These are phyloP conservation scores for Citrus sinensis DNA, from an alignment of 345 rosid genomes.

Conservation along the genomic window DNA sequence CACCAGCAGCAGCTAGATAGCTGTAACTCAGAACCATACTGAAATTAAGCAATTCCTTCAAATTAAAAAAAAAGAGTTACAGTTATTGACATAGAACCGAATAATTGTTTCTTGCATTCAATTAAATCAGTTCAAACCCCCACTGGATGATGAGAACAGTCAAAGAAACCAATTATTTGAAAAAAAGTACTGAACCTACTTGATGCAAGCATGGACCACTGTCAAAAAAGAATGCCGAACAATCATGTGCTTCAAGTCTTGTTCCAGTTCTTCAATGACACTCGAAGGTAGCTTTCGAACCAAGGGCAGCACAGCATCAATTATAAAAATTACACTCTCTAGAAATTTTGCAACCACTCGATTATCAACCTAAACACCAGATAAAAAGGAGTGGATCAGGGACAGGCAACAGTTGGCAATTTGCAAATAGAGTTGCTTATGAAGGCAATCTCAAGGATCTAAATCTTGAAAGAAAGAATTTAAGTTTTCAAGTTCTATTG, in stretches of 20 bases:
- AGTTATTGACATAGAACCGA: neutral
- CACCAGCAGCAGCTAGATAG: neutral
- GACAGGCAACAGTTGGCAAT: neutral
- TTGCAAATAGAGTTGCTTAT: neutral
- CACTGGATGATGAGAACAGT: conserved; percentile 4
- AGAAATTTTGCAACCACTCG: conserved; percentile 77
- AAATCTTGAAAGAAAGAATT: neutral
- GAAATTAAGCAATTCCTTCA: neutral
- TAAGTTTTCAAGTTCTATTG: neutral
- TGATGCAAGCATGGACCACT: conserved; percentile 97
- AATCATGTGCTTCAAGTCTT: conserved; percentile 95
- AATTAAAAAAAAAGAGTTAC: neutral
- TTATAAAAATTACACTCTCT: conserved; percentile 91
- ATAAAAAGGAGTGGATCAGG: conserved; percentile 14
- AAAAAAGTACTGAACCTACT: conserved; percentile 43
- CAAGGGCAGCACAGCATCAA: conserved; percentile 84
- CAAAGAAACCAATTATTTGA: neutral
- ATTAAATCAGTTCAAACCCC: neutral
- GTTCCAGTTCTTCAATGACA: conserved; percentile 88
- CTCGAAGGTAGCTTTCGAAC: conserved; percentile 74
- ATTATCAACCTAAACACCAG: conserved; percentile 71
- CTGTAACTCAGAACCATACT: neutral
- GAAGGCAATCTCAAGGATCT: conserved; percentile 1
- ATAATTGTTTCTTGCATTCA: neutral
- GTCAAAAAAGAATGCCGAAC: conserved; percentile 93